Conservation (phyloP, 1,139 yeast species). For the Debaryomyces sp. region DNA sequence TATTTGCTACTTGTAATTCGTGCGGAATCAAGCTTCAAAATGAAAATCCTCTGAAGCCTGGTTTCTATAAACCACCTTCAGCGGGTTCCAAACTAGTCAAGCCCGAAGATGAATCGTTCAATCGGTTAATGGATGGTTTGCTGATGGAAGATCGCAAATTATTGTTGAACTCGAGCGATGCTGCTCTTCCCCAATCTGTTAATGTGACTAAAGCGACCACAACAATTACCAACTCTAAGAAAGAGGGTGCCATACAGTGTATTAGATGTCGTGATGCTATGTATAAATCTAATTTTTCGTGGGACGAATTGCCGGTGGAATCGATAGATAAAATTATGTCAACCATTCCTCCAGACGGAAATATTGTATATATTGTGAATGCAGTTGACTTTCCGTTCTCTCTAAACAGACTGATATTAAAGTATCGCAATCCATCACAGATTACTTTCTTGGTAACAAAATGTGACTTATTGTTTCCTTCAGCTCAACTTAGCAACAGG, state of each 20-base stretch:
- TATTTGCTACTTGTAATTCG: slow-evolving; percentile 32
- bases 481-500: slow-evolving; percentile 30
- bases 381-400: slow-evolving; percentile 74
- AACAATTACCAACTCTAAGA: slow-evolving; percentile 2
- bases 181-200: slow-evolving; percentile 1
- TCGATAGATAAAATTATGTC: slow-evolving; percentile 39
- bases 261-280: slow-evolving; percentile 58
- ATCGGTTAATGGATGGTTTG: slow-evolving; percentile 19
- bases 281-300: slow-evolving; percentile 40
- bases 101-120: slow-evolving; percentile 27
- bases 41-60: slow-evolving; percentile 33
- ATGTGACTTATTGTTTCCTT: slow-evolving; percentile 53
- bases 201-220: not conserved
- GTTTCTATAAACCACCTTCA: slow-evolving; percentile 38
- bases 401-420: slow-evolving; percentile 41
- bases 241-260: slow-evolving; percentile 35
- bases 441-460: slow-evolving; percentile 60
- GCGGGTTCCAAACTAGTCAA: slow-evolving; percentile 11
- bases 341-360: slow-evolving; percentile 50
- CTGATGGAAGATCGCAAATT: slow-evolving; percentile 29
- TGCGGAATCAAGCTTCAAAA: slow-evolving; percentile 60
- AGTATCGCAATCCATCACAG: slow-evolving; percentile 34
- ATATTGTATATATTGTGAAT: slow-evolving; percentile 62
- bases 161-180: slow-evolving; percentile 21
- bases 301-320: slow-evolving; percentile 38